phyloP scores from a whole-genome alignment of 768 basidiomycete genomes.

The Serendipita sp. region DNA sequence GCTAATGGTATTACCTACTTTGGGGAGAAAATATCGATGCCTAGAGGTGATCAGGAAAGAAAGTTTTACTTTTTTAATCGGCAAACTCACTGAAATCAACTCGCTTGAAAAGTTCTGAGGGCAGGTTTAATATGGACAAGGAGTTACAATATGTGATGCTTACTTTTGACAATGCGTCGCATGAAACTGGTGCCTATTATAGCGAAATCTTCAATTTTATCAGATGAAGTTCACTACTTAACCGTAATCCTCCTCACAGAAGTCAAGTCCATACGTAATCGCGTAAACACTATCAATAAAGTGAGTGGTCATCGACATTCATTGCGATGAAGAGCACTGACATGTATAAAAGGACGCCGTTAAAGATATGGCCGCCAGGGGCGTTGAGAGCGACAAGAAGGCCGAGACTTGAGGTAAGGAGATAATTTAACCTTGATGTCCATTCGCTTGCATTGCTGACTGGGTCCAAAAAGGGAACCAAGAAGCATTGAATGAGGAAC shows the following conservation, averaged over 20 bases:
- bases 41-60: conserved; percentile 18
- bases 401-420: conserved; percentile 45
- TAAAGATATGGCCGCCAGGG: conserved; percentile 31
- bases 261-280: conserved; percentile 48
- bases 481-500: conserved; percentile 42
- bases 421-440: conserved; percentile 53
- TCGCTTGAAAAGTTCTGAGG: conserved; percentile 37
- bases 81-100: conserved; percentile 54
- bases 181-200: conserved; percentile 35
- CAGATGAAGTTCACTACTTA: conserved; percentile 2
- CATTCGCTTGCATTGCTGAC: conserved; percentile 63
- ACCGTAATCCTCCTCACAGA: conserved; percentile 28
- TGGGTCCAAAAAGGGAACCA: conserved; percentile 50
- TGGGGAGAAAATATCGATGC: conserved; percentile 70
- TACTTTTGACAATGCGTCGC: conserved; percentile 47
- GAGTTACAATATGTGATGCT: conserved; percentile 9
- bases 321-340: conserved; percentile 20
- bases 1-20: conserved; percentile 21
- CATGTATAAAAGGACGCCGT: conserved; percentile 50
- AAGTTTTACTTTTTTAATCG: no score
- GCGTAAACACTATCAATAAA: conserved; percentile 25
- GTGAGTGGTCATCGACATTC: background rate
- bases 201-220: conserved; percentile 37
- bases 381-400: conserved; percentile 44
- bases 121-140: no score